Conservation (phyloP, 78 protist genomes). For the Cavenderia fasciculata region DNA sequence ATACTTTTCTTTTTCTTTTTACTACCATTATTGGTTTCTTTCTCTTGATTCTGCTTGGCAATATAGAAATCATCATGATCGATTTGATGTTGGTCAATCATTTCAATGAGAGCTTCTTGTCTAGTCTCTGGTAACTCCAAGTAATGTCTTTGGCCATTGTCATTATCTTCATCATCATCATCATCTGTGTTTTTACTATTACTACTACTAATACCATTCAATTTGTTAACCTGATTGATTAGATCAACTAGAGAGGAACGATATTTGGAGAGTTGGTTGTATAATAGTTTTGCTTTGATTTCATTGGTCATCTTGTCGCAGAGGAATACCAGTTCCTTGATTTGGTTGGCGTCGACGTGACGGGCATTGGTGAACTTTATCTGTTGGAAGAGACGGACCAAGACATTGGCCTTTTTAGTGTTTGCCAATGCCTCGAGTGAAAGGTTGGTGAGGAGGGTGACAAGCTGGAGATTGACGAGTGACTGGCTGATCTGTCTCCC, state of each 20-base stretch:
- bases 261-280: slow-evolving; percentile 22
- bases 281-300: background rate
- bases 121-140: too few species aligned
- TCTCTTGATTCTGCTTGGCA: too few species aligned
- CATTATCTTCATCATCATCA: background rate
- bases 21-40: too few species aligned
- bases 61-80: too few species aligned
- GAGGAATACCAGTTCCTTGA: slow-evolving; percentile 3
- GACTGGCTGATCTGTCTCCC: background rate
- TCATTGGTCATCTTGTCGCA: background rate
- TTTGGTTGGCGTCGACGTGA: background rate
- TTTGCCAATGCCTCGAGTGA: slow-evolving; percentile 10
- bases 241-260: background rate
- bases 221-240: background rate
- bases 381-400: background rate
- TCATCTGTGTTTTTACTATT: background rate
- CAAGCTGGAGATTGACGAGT: background rate
- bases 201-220: background rate
- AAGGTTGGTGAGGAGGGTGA: background rate
- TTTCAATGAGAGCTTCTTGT: too few species aligned
- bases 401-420: background rate
- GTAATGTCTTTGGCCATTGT: background rate
- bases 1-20: too few species aligned
- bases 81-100: too few species aligned
- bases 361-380: background rate